phyloP scores from a whole-genome alignment of 805 yeast species.

The Candida dajiaensis region DNA sequence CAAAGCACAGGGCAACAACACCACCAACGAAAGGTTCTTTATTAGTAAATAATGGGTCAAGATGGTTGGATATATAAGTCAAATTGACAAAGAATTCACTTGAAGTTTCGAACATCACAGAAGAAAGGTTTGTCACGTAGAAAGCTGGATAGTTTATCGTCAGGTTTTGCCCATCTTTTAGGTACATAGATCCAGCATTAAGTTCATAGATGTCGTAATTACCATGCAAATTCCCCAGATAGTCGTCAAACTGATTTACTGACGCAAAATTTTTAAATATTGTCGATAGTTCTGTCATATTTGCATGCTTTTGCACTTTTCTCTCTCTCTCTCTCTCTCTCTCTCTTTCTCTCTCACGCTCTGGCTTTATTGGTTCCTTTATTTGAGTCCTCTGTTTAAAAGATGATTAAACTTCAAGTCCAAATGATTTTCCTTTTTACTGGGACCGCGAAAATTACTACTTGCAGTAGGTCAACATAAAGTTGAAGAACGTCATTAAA shows the following conservation, averaged over 20 bases:
- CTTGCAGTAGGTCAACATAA: background rate
- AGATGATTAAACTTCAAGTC: too few relatives aligned
- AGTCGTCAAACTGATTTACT: slow-evolving; percentile 1
- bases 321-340: too few relatives aligned
- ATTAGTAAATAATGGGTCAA: slow-evolving; percentile 4
- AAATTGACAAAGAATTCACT: slow-evolving; percentile 9
- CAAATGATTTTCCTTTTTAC: background rate
- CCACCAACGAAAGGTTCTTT: slow-evolving; percentile 34
- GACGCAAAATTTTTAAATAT: background rate
- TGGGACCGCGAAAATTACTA: background rate
- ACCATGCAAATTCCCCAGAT: slow-evolving; percentile 10
- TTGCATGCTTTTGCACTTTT: background rate
- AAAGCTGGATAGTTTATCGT: slow-evolving; percentile 32
- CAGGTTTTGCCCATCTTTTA: background rate
- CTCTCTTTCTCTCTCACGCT: too few relatives aligned
- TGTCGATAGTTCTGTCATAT: background rate
- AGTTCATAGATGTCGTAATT: slow-evolving; percentile 17
- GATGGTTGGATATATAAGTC: background rate
- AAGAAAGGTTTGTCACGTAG: slow-evolving; percentile 42
- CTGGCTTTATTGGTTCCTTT: too few relatives aligned
- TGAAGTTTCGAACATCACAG: slow-evolving; percentile 5
- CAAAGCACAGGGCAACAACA: slow-evolving; percentile 41
- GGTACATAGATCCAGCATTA: slow-evolving; percentile 13
- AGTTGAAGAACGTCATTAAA: background rate
- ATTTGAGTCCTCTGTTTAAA: too few relatives aligned